These are phyloP conservation scores for Epicoccum sorghinum DNA, from an alignment of 2,329 filamentous ascomycete genomes.

Conservation along the genomic window DNA sequence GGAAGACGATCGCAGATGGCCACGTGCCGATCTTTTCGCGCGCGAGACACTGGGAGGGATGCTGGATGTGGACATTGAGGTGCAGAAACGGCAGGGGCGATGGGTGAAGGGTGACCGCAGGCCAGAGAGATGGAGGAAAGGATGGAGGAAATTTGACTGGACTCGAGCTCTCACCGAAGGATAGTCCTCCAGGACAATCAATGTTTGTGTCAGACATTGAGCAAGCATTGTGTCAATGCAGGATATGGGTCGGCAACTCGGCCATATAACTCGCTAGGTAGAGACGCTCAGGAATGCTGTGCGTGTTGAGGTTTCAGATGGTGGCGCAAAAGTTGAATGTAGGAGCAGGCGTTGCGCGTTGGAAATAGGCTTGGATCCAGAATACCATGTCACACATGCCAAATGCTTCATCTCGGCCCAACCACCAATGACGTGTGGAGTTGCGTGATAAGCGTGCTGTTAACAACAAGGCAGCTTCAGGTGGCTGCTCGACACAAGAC, in stretches of 20 bases:
- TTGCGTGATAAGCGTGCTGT: slow-evolving; percentile 18
- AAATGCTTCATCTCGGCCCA: slow-evolving; percentile 19
- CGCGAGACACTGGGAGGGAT: slow-evolving; percentile 92
- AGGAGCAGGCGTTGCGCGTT: slow-evolving; percentile 9
- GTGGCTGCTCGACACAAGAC: too few species aligned
- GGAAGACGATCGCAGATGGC: slow-evolving; percentile 85
- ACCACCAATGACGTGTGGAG: slow-evolving; percentile 21
- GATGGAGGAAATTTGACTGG: slow-evolving; percentile 95
- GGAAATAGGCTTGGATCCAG: slow-evolving; percentile 18
- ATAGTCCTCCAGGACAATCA: slow-evolving; percentile 4
- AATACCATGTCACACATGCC: slow-evolving; percentile 19
- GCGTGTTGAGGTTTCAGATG: slow-evolving; percentile 25
- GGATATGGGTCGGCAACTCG: too few species aligned
- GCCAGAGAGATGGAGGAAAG: slow-evolving; percentile 78
- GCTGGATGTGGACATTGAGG: slow-evolving; percentile 78
- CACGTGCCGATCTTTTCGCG: slow-evolving; percentile 88
- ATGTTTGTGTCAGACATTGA: neutral
- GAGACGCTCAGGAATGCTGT: slow-evolving; percentile 10
- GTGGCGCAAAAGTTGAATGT: slow-evolving; percentile 20
- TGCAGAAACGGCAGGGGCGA: slow-evolving; percentile 87
- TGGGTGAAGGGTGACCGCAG: slow-evolving; percentile 76
- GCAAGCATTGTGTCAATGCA: neutral
- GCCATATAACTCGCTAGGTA: neutral
- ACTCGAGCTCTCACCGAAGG: slow-evolving; percentile 65
- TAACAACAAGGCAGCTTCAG: slow-evolving; percentile 20